These are phyloP conservation scores for Diaporthe australafricana DNA, from an alignment of 2,329 filamentous ascomycete genomes.

Conservation along the genomic window DNA sequence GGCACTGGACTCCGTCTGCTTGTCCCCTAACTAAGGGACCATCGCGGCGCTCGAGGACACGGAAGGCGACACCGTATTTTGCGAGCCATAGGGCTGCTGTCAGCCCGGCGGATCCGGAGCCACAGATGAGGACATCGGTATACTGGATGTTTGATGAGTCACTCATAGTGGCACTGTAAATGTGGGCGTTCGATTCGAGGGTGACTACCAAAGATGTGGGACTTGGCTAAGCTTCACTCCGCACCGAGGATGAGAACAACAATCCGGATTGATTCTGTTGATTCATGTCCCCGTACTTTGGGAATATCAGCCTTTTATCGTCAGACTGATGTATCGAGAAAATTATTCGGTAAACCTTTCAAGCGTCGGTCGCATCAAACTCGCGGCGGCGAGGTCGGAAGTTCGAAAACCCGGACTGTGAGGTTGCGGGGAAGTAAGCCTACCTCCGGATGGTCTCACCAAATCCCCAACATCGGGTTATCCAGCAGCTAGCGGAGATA, in stretches of 20 bases:
- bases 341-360: neutral
- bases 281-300: neutral
- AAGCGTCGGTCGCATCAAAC: neutral
- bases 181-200: neutral
- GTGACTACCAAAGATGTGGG: neutral
- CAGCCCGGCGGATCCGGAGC: slow-evolving; percentile 71
- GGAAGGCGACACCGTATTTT: slow-evolving; percentile 65
- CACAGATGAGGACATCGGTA: slow-evolving; percentile 68
- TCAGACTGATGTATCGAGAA: neutral
- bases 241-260: neutral
- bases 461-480: neutral
- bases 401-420: neutral
- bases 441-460: neutral
- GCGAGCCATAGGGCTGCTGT: slow-evolving; percentile 72
- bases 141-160: neutral
- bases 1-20: slow-evolving; percentile 72
- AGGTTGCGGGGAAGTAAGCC: slow-evolving; percentile 10
- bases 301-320: neutral
- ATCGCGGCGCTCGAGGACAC: slow-evolving; percentile 66
- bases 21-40: slow-evolving; percentile 69
- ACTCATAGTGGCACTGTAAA: neutral
- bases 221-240: neutral
- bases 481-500: slow-evolving; percentile 24
- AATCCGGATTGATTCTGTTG: too few relatives aligned
- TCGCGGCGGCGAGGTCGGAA: slow-evolving; percentile 4